Evolutionary conservation across 2,329 filamentous ascomycete genomes (phyloP).

Genomic region (Corynespora cassiicola): DNA sequence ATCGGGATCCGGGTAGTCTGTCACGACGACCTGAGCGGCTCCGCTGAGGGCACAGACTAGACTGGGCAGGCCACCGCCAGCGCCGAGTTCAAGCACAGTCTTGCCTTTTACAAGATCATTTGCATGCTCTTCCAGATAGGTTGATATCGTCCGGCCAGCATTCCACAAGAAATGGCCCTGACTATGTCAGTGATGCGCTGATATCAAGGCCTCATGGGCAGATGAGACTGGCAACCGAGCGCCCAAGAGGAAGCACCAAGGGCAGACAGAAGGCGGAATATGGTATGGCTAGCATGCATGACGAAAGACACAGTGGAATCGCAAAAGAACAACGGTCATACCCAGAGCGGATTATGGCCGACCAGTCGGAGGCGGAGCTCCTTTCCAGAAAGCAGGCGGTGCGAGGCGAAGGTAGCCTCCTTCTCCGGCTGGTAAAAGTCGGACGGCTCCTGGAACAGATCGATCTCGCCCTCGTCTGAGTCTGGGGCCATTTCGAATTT

Average conservation of each 20-base stretch:
- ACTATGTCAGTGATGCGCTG: slow-evolving; percentile 26
- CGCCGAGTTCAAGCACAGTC: slow-evolving; percentile 87
- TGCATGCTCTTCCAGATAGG: slow-evolving; percentile 77
- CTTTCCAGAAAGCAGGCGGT: slow-evolving; percentile 72
- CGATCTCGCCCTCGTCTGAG: slow-evolving; percentile 45
- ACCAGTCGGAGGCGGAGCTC: slow-evolving; percentile 77
- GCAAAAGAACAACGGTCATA: slow-evolving; percentile 51
- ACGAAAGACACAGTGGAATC: slow-evolving; percentile 2
- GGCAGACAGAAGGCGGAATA: neutral
- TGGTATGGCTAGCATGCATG: no score
- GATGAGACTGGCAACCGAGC: no score
- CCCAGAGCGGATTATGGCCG: slow-evolving; percentile 86
- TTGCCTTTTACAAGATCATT: slow-evolving; percentile 65
- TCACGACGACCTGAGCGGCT: slow-evolving; percentile 73
- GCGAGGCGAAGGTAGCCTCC: slow-evolving; percentile 73
- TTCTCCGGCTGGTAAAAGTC: slow-evolving; percentile 82
- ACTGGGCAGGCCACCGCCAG: slow-evolving; percentile 83
- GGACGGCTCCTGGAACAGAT: slow-evolving; percentile 80
- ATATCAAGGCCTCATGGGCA: no score
- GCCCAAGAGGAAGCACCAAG: no score
- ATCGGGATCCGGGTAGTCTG: slow-evolving; percentile 86
- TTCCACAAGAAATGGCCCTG: slow-evolving; percentile 90
- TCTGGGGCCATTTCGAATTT: slow-evolving; percentile 32
- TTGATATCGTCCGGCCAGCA: slow-evolving; percentile 77
- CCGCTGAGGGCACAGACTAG: slow-evolving; percentile 77